Base-by-base conservation (phyloP, 441 rosid species). In the Aleurites moluccanus region DNA sequence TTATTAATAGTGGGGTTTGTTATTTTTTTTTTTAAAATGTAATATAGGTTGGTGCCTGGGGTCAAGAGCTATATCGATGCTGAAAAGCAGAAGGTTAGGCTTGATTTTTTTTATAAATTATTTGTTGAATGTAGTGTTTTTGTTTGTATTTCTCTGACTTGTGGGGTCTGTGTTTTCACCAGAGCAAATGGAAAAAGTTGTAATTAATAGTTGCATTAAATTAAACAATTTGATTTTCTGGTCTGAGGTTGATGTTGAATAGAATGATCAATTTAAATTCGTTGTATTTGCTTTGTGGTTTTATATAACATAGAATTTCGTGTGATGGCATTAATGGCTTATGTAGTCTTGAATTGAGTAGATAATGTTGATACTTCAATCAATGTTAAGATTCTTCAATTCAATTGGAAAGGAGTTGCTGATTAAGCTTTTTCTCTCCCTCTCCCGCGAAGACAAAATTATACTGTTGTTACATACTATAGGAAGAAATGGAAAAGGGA, bases 1-100 rank as follows among this genome's bases (percentile, higher is more conserved):
- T 16, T 0, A 0, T 44, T 49, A 8, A 64, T 38, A 27, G 63
- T 72, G 60, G 59, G 33, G n/a, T 76, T 20, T 75, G 40, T 28
- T 69, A 16, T 72, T 57, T n/a, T 13, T 27, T n/a, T 25, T 38
- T 2, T 38, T 5, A 38, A n/a, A n/a, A 38, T 6, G 8, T 38
- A 71, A 52, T 67, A 30, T 75, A 96, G 98, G 90, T 74, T 86
- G 91, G 75, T 93, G 55, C 99, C 99, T 55, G 91, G 93, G 16
- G 98, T 91, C 49, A 88, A 91, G 73, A 85, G 85, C 23, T 87
- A 91, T 80, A 89, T 93, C 42, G 97, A 92, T 76, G 91, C 91
- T 1, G 91, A 96, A 91, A 92, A 96, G 82, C 97, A 92, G 79
- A 96, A 96, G 97, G 99, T 96, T 10, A 56, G 69, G 14, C 7